Evolutionary conservation across 352 stramenopile species (phyloP), one percentile per base, ranked within the genome.

Genomic region (Pythium vanterpoolii): DNA sequence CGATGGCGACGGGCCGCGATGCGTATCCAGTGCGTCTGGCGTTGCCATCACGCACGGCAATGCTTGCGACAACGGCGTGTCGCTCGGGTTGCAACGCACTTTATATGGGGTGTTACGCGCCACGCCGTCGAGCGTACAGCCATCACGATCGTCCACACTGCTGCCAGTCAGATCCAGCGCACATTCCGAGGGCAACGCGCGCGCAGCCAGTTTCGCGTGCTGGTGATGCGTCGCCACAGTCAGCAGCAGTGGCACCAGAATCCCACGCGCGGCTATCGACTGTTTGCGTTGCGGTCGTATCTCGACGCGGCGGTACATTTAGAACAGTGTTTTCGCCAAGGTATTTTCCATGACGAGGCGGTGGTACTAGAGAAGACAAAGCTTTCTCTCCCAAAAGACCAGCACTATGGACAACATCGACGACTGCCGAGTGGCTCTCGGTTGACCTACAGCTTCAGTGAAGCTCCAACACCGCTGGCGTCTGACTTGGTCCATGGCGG

Each of bases 361-460:
- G 13, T 44, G 3, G 9, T 24, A 28, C n/a, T 21, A 1, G 0
- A 19, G 26, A 31, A 31, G 26, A 26, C 0, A 51, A 2, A 14
- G 44, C 43, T 4, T 33, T 33, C 18, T 51, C 21, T 40, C 56
- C 16, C 23, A 45, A 42, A 39, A 36, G 6, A 21, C 18, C n/a
- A 24, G n/a, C 19, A 43, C 4, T 19, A 49, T 13, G 14, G 13
- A 18, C 30, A 44, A 18, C 34, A 36, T 1, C 31, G 54, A 44
- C 23, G 64, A 1, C 14, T 61, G 2, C 27, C 52, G 9, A 74
- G 53, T 19, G 67, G 73, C 19, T 81, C 74, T 19, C 59, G 64
- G 33, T 71, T 86, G 50, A 76, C 71, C 19, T 84, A 82, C 54
- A 86, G 75, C 47, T 86, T 86, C 44, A 86, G 74, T 49, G 56